phyloP scores from a whole-genome alignment of 1,284 basidiomycete genomes.

The Peniophora sp. region DNA sequence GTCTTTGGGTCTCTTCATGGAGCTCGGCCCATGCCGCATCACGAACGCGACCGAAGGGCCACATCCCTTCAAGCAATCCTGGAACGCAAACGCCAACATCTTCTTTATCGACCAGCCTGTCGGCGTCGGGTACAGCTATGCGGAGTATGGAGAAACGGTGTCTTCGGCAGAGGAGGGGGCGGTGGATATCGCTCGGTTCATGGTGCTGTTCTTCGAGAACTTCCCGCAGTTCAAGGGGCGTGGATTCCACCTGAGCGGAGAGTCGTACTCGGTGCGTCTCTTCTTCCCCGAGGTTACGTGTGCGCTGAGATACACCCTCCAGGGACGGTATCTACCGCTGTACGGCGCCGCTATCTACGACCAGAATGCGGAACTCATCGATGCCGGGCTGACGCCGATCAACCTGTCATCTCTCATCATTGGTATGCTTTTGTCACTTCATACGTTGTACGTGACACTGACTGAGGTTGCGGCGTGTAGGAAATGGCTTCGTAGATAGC shows the following conservation, averaged over 20 bases:
- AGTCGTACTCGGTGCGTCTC: too few species aligned
- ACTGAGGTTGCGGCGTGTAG: constrained; percentile 20
- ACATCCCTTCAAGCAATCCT: constrained; percentile 50
- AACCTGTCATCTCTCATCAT: neutral
- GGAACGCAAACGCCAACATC: constrained; percentile 64
- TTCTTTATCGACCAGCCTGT: constrained; percentile 67
- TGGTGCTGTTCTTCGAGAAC: constrained; percentile 67
- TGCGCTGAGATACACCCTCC: too few species aligned
- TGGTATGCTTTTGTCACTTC: neutral
- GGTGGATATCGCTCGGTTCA: constrained; percentile 59
- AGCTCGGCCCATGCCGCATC: constrained; percentile 48
- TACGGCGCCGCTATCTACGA: neutral
- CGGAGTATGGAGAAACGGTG: constrained; percentile 61
- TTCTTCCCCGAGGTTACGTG: too few species aligned
- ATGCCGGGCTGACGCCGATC: neutral
- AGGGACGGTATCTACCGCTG: constrained; percentile 75
- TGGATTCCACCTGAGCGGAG: constrained; percentile 68
- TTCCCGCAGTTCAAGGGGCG: constrained; percentile 62
- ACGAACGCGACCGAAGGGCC: constrained; percentile 31
- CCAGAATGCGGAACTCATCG: neutral
- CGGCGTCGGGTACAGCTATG: constrained; percentile 65
- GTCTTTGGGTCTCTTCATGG: constrained; percentile 59
- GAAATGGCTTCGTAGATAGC: constrained; percentile 32
- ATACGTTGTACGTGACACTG: neutral
- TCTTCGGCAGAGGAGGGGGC: constrained; percentile 48